A percentile compares a stretch with the other conserved stretches of the same genome.
These are phyloP conservation scores for Nemania bipapillata DNA, from an alignment of 2,329 filamentous ascomycete species.

Conservation along the genomic window DNA sequence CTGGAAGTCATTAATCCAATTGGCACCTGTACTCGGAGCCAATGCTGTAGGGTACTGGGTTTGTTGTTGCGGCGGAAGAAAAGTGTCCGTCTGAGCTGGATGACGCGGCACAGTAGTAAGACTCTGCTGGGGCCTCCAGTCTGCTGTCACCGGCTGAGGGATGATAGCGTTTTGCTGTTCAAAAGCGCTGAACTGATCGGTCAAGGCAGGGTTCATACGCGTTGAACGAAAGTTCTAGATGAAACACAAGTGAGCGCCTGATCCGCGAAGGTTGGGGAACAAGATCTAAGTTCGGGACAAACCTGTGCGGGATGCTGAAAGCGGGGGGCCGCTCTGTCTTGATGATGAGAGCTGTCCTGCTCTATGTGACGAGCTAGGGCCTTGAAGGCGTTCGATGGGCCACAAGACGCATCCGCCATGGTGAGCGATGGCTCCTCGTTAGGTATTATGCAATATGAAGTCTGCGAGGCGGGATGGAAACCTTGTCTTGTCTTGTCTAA, in stretches of 20 bases:
- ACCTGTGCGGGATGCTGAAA: conserved; percentile 39
- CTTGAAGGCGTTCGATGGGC: conserved; percentile 79
- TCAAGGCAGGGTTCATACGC: conserved; percentile 20
- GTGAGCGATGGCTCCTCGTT: conserved; percentile 27
- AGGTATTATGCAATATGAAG: background rate
- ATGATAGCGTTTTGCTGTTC: conserved; percentile 35
- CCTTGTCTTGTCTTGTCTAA: too few species aligned
- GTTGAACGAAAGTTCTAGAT: conserved; percentile 42
- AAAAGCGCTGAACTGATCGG: conserved; percentile 39
- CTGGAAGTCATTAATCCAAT: conserved; percentile 59
- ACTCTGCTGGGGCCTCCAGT: background rate
- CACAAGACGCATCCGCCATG: conserved; percentile 67
- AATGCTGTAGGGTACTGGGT: conserved; percentile 4
- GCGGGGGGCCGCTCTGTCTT: conserved; percentile 67
- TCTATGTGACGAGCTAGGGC: conserved; percentile 76
- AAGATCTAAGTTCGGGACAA: conserved; percentile 14
- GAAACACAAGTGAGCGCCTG: conserved; percentile 25
- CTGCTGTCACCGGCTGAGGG: conserved; percentile 9
- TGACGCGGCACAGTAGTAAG: background rate
- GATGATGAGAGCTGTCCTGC: conserved; percentile 75
- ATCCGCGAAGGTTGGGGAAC: background rate
- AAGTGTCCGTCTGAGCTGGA: background rate
- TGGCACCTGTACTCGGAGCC: conserved; percentile 31
- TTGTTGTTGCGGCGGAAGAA: conserved; percentile 12
- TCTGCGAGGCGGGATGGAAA: background rate